Conservation (phyloP, 2,329 filamentous ascomycete species). For the Epichloe elymi region DNA sequence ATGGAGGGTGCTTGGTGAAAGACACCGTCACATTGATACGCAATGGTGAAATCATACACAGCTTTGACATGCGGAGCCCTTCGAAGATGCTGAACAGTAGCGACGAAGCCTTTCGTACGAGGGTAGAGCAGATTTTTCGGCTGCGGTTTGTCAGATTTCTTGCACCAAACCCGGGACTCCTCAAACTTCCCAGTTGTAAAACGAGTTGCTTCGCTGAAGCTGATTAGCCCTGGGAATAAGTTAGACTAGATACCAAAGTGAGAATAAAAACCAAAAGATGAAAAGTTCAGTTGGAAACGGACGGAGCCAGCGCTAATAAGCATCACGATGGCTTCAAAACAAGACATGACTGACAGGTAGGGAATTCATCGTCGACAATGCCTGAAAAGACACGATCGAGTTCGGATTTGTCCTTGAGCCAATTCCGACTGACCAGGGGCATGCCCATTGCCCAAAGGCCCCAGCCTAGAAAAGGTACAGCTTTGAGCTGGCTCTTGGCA, state of each 20-base stretch:
- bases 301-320: neutral
- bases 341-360: slow-evolving; percentile 36
- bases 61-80: slow-evolving; percentile 37
- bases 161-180: slow-evolving; percentile 39
- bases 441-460: slow-evolving; percentile 52
- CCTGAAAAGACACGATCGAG: slow-evolving; percentile 43
- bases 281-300: too few relatives aligned
- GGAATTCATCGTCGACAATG: slow-evolving; percentile 37
- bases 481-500: slow-evolving; percentile 44
- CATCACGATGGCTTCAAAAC: neutral
- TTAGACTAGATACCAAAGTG: neutral
- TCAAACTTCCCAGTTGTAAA: slow-evolving; percentile 40
- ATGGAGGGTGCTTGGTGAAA: slow-evolving; percentile 37
- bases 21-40: slow-evolving; percentile 31
- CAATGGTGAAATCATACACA: slow-evolving; percentile 42
- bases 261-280: neutral
- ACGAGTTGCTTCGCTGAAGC: slow-evolving; percentile 50
- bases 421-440: slow-evolving; percentile 48
- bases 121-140: slow-evolving; percentile 47
- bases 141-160: slow-evolving; percentile 32
- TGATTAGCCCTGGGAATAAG: slow-evolving; percentile 40
- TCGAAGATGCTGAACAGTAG: slow-evolving; percentile 42
- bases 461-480: slow-evolving; percentile 50
- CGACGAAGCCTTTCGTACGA: slow-evolving; percentile 46
- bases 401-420: slow-evolving; percentile 42